A percentile compares a stretch with the other conserved stretches of the same genome.
Conservation (phyloP, 306 rosid species). For the Acmispon strigosus region DNA sequence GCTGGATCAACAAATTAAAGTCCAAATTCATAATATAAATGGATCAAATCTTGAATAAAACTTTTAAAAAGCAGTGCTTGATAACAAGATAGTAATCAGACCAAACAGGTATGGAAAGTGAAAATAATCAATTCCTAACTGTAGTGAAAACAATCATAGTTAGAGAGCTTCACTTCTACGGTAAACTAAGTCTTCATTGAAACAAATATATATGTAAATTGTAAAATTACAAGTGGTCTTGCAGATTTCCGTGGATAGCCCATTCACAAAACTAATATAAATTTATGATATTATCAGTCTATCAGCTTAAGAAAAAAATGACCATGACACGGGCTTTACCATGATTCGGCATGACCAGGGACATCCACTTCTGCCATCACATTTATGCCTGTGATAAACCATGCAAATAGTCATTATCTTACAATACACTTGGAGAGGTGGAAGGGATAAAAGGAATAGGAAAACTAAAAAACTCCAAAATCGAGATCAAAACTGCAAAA, state of each 20-base stretch:
- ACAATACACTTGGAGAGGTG: background rate
- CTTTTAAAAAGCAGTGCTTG: background rate
- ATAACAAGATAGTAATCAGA: background rate
- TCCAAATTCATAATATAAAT: background rate
- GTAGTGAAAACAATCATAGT: background rate
- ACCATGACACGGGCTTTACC: slow-evolving; percentile 42
- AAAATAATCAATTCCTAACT: background rate
- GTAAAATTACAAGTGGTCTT: background rate
- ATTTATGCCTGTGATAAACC: slow-evolving; percentile 66
- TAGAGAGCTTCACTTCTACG: background rate
- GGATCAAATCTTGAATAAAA: background rate
- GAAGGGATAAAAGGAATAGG: slow-evolving; percentile 14
- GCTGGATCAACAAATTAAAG: background rate
- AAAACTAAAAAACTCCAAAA: background rate
- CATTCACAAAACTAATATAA: background rate
- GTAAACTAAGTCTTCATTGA: background rate
- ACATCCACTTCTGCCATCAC: slow-evolving; percentile 96
- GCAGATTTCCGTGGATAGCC: background rate
- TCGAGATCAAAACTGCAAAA: background rate
- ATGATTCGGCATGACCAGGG: slow-evolving; percentile 92
- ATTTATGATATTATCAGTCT: background rate
- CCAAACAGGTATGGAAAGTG: background rate
- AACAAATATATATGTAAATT: background rate
- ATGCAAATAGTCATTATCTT: slow-evolving; percentile 6
- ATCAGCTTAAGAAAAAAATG: slow-evolving; percentile 15